Percentiles rank a stretch among this genome's conserved stretches.
phyloP scores from a whole-genome alignment of 768 basidiomycete species.

The Boletus speciosus region DNA sequence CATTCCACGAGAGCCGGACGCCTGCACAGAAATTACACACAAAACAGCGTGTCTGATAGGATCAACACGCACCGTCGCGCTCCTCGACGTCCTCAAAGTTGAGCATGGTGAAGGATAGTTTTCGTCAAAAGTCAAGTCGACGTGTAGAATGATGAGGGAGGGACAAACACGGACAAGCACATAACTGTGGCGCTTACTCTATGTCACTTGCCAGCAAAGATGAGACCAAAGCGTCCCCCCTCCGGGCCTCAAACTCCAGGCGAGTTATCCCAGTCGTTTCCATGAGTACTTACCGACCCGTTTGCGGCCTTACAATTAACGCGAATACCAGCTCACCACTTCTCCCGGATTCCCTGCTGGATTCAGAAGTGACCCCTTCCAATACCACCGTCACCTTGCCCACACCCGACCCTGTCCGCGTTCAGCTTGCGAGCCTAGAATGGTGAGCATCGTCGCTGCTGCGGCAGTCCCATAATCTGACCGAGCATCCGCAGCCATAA shows the following conservation, averaged over 20 bases:
- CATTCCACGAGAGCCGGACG: conserved; percentile 96
- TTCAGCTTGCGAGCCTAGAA: conserved; percentile 14
- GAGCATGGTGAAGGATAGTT: conserved; percentile 45
- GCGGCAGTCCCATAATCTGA: background rate
- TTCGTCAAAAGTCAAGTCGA: conserved; percentile 29
- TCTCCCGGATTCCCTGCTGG: background rate
- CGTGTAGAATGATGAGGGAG: conserved; percentile 20
- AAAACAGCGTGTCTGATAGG: background rate
- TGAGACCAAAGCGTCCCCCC: background rate
- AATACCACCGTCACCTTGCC: conserved; percentile 30
- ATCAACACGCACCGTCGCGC: conserved; percentile 68
- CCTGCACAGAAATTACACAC: conserved; percentile 44
- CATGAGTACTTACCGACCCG: background rate
- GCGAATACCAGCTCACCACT: background rate
- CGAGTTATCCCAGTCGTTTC: background rate
- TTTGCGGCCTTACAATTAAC: background rate
- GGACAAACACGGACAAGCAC: conserved; percentile 21
- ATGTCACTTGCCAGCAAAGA: background rate
- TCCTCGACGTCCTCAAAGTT: conserved; percentile 98
- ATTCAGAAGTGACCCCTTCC: conserved; percentile 15
- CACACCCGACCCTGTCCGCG: conserved; percentile 18
- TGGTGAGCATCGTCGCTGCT: conserved; percentile 1
- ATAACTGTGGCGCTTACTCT: background rate
- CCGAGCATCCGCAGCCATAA: conserved; percentile 6
- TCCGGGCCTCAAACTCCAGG: background rate